Conservation (phyloP, 352 stramenopile species). For the Phytophthora citricola region DNA sequence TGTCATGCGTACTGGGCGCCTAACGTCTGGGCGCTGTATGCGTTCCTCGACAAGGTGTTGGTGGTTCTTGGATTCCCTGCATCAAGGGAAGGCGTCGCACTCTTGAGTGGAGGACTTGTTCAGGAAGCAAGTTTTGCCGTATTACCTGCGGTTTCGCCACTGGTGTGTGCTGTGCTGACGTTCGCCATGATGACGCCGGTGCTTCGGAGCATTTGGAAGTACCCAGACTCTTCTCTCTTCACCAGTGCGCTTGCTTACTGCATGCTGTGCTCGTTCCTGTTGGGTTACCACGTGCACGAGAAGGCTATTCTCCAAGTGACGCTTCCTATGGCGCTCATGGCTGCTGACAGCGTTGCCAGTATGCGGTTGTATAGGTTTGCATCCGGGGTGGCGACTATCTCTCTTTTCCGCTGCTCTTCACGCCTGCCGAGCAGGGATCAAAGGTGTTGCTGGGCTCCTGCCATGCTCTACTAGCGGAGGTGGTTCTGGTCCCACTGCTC, state of each 20-base stretch:
- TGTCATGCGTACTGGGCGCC: constrained; percentile 99
- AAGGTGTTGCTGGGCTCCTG: constrained; percentile 73
- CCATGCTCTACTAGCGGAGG: constrained; percentile 69
- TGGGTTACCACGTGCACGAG: constrained; percentile 99
- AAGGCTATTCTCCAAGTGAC: constrained; percentile 97
- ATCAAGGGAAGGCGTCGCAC: constrained; percentile 46
- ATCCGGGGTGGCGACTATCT: constrained; percentile 72
- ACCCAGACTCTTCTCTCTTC: constrained; percentile 82
- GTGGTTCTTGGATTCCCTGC: constrained; percentile 51
- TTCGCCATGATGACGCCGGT: constrained; percentile 83
- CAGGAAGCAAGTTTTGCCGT: constrained; percentile 83
- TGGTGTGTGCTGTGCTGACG: constrained; percentile 79
- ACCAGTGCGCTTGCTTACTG: constrained; percentile 88
- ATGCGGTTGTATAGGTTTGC: constrained; percentile 86
- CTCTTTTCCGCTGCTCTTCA: constrained; percentile 88
- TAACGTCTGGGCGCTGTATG: constrained; percentile 98
- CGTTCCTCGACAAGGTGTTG: constrained; percentile 88
- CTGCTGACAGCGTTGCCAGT: constrained; percentile 78
- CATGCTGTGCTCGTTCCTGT: constrained; percentile 95
- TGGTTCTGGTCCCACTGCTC: constrained; percentile 69
- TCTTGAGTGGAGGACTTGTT: constrained; percentile 89
- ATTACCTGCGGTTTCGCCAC: constrained; percentile 69
- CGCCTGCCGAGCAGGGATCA: constrained; percentile 73
- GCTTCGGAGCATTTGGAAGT: constrained; percentile 76
- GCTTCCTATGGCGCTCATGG: constrained; percentile 73